Base-by-base conservation (phyloP, 768 basidiomycete species). In the Lenzites betulinus region DNA sequence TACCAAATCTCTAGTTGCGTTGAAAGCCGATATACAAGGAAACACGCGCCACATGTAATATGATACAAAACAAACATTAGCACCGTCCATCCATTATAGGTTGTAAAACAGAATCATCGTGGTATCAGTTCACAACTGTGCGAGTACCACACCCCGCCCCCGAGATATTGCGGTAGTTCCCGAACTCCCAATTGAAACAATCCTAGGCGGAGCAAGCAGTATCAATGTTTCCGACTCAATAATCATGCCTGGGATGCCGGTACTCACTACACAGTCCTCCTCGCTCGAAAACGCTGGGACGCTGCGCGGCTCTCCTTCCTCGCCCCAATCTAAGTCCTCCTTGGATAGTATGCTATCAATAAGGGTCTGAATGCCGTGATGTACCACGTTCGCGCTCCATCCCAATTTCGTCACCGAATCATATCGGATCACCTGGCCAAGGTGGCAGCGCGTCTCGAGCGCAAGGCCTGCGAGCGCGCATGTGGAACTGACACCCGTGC, bases 381-480 rank as follows among this genome's bases (percentile, higher is more conserved):
- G 89, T 18, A 87, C 78, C 18, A 90, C 69, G 66, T 89, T 84
- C 22, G 92, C 92, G 18, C 78, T 75, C 95, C 95, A 97, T 1
- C 85, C 83, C 15, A 88, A 79, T 67, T 87, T 85, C 20, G 83
- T 82, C 28, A 97, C 90, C 0, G 94, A 94, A 72, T 98, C 95
- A 71, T 93, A 96, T 7, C 86, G 76, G 51, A 91, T 85, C 16
- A 86, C 83, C 69, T 89, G 85, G 23, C 96, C 96, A 0, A 90
- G 80, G 71, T 98, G 96, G 67, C 96, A 98, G 80, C 77, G 79
- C 3, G 87, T 83, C 75, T 95, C 93, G 74, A 95, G 76, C 0
- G 93, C 96, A 67, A 91, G 95, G 0, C 96, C 95, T 0, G 78
- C 93, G 35, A 92, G 81, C 16, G 88, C 85, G 71, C 96, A 99